Base-by-base conservation (phyloP, 192 early-diverging fungal genomes). In the Rhizophagus clarus region DNA sequence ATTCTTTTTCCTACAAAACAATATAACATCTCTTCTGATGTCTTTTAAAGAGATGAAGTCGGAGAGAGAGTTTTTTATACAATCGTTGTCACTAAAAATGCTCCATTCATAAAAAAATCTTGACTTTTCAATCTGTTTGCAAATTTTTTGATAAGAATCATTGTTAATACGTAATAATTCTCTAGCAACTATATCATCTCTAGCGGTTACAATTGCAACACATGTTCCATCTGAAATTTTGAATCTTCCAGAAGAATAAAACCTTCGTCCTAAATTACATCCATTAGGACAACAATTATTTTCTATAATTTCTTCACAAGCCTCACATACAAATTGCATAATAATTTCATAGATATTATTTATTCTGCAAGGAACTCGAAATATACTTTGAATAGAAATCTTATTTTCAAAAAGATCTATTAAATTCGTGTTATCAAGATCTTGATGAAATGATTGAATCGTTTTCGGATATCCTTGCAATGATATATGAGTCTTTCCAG, bases 301-400 rank as follows among this genome's bases (percentile, higher is more conserved):
- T 29, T 71, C 26, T 37, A 71, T 31, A 42, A 32, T 42, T 34
- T 20, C 10, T 71, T 71, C 69, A 37, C 69, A 71, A n/a, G 31
- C 31, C 9, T 42, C 40, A 71, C 69, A 71, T 29, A 40, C 3
- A 31, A 40, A 37, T 45, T 42, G 22, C 34, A 71, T 12, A 12
- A 37, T 37, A 37, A 42, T 24, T 37, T 71, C 31, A 37, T 37
- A 71, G 24, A 71, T 11, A 11, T 42, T 15, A n/a, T 4, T 42
- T n/a, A 71, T 71, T 37, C 22, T 71, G 32, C 69, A 71, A 71
- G 12, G 40, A n/a, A 71, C 20, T 37, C 69, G 69, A 42, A 31
- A 71, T 22, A 40, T 6, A 17, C 31, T 42, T 37, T 71, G 34
- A 17, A 37, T n/a, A 31, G 69, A 26, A 17, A 67, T 32, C 26